Evolutionary conservation across 768 basidiomycete genomes (phyloP), one percentile per base, ranked within the genome.

Genomic region (Paxillus ammoniavirescens): DNA sequence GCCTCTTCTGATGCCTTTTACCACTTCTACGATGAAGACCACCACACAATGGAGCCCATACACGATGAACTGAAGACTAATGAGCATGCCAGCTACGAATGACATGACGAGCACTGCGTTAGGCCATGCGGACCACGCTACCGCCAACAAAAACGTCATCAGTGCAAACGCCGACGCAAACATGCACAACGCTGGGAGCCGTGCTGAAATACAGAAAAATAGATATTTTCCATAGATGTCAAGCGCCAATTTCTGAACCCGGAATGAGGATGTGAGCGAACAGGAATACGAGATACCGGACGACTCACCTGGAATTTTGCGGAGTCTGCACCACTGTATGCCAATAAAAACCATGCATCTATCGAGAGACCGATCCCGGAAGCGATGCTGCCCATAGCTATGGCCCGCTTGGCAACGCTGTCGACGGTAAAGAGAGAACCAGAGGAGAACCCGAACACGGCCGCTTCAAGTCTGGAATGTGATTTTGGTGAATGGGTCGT

Each of bases 131-230:
- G 72, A 70, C 70, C 79, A 89, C 3, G 87, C 84, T 7, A 88
- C 81, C 23, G 81, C 65, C 8, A 77, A 72, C 23, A 89, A 67
- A 69, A 88, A 89, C 1, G 64, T 57, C 74, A 84, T 82, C 8
- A 90, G 74, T 1, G 83, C 73, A n/a, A 79, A 42, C 0, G 81
- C 74, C 10, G 85, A 81, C 30, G 75, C 53, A 50, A 86, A 75
- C 73, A 84, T 80, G 63, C 83, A 82, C 7, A 88, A 56, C 0
- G 80, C 77, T 0, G 87, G 88, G 12, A 87, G 70, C 18, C 86
- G 79, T 6, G 87, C 75, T 1, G 83, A 81, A 13, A 90, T 74
- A 28, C 82, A 75, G 66, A 90, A 90, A 72, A 87, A 89, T 52
- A 86, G 73, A 65, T 85, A 86, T 9, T 77, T 76, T 21, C 72